These are phyloP conservation scores for Albugo laibachii DNA, from an alignment of 352 stramenopile species.

Conservation along the genomic window DNA sequence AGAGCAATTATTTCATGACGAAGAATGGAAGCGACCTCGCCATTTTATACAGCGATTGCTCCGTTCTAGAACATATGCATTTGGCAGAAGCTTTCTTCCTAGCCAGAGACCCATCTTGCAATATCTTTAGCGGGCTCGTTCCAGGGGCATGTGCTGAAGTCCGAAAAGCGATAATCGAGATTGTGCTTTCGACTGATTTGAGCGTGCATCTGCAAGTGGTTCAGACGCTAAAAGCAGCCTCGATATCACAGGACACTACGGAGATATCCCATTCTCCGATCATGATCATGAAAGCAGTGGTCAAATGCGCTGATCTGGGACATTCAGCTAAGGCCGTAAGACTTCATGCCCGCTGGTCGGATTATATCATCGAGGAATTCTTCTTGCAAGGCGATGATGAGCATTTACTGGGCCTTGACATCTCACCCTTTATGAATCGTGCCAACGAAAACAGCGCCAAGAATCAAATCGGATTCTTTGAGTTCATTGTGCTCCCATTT, in stretches of 20 bases:
- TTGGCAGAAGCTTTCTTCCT: conserved; percentile 67
- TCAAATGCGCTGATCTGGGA: conserved; percentile 84
- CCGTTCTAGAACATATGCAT: conserved; percentile 73
- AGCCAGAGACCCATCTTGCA: conserved; percentile 33
- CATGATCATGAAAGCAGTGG: conserved; percentile 73
- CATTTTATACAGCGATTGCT: conserved; percentile 67
- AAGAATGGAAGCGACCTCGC: conserved; percentile 49
- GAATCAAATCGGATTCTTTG: conserved; percentile 72
- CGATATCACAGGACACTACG: conserved; percentile 53
- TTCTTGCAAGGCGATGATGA: conserved; percentile 90
- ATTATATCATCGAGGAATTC: conserved; percentile 88
- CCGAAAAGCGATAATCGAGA: conserved; percentile 67
- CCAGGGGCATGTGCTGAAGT: conserved; percentile 35
- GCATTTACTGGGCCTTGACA: conserved; percentile 65
- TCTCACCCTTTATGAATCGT: conserved; percentile 86
- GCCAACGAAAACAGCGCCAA: conserved; percentile 71
- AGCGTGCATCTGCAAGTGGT: conserved; percentile 65
- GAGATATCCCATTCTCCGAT: conserved; percentile 59
- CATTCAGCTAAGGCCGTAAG: conserved; percentile 77
- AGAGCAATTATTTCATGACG: conserved; percentile 77
- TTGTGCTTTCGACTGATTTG: conserved; percentile 72
- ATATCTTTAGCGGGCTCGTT: conserved; percentile 53
- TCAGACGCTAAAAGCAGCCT: conserved; percentile 51
- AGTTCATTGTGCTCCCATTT: conserved; percentile 72
- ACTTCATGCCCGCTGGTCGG: conserved; percentile 76